These are phyloP conservation scores for Viola odorata DNA, from an alignment of 345 rosid species.

Conservation along the genomic window DNA sequence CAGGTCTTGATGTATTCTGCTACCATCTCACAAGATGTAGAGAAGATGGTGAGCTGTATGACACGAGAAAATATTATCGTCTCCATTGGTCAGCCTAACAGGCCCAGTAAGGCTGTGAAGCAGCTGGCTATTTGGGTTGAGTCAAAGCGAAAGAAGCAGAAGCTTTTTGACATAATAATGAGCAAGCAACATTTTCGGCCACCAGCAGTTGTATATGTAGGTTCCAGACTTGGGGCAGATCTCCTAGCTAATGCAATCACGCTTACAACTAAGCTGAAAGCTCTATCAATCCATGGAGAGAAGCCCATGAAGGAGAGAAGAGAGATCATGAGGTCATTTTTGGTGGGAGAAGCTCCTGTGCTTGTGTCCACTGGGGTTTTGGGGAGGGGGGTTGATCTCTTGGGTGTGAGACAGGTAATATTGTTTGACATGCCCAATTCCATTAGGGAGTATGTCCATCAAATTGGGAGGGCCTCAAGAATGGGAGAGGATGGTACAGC, in stretches of 20 bases:
- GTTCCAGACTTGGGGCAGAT: conserved; percentile 90
- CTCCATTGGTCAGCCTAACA: conserved; percentile 61
- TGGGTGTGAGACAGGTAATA: conserved; percentile 78
- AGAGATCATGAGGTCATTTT: conserved; percentile 56
- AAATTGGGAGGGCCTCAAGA: conserved; percentile 82
- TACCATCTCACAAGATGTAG: conserved; percentile 61
- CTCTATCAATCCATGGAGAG: conserved; percentile 83
- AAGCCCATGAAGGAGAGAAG: conserved; percentile 92
- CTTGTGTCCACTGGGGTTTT: conserved; percentile 80
- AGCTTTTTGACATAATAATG: conserved; percentile 75
- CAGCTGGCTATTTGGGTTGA: conserved; percentile 90
- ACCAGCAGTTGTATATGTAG: conserved; percentile 72
- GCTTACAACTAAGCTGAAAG: conserved; percentile 62
- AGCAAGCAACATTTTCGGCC: conserved; percentile 76
- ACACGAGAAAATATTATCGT: conserved; percentile 34
- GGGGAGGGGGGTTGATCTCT: conserved; percentile 77
- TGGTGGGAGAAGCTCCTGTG: conserved; percentile 69
- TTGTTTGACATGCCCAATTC: conserved; percentile 89
- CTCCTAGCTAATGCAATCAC: conserved; percentile 70
- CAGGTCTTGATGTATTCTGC: conserved; percentile 86
- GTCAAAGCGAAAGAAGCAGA: conserved; percentile 83
- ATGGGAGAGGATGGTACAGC: conserved; percentile 72
- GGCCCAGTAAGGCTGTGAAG: conserved; percentile 65
- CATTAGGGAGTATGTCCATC: conserved; percentile 71
- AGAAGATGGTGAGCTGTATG: conserved; percentile 59